These are phyloP conservation scores for Crotalaria pallida DNA, from an alignment of 306 rosid species.

Conservation along the genomic window DNA sequence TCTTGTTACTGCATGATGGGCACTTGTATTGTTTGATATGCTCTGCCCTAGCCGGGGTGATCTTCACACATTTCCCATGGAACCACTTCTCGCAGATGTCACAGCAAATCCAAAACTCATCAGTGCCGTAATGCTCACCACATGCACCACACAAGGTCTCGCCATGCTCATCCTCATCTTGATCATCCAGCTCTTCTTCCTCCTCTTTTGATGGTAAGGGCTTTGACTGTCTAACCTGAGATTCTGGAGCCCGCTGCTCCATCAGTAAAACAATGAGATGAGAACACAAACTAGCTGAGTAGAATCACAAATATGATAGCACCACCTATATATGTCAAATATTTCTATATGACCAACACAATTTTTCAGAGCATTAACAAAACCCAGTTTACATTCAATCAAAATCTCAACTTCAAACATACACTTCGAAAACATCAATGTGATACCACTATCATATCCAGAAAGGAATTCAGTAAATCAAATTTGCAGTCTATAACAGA, in stretches of 20 bases:
- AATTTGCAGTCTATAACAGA: neutral
- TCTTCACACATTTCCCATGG: conserved; percentile 92
- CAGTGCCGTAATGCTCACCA: conserved; percentile 73
- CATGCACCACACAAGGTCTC: conserved; percentile 92
- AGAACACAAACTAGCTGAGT: neutral
- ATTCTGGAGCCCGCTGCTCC: conserved; percentile 54
- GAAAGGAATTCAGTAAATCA: neutral
- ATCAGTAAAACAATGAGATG: conserved; percentile 13
- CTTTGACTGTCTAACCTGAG: conserved; percentile 45
- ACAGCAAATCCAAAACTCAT: conserved; percentile 94
- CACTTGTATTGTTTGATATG: conserved; percentile 94
- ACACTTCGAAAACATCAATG: neutral
- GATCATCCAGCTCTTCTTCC: conserved; percentile 64
- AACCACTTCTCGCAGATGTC: conserved; percentile 93
- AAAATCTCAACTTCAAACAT: neutral
- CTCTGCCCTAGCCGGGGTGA: conserved; percentile 90
- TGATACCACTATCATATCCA: neutral
- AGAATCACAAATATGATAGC: conserved; percentile 4
- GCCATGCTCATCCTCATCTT: conserved; percentile 83
- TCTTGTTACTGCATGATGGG: conserved; percentile 92
- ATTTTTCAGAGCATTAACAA: neutral
- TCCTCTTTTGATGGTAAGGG: conserved; percentile 45
- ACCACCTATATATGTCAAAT: neutral
- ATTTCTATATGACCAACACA: conserved; percentile 1
- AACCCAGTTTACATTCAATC: neutral